Evolutionary conservation across 1,139 yeast genomes (phyloP).

Genomic region (Pichia sp.): DNA sequence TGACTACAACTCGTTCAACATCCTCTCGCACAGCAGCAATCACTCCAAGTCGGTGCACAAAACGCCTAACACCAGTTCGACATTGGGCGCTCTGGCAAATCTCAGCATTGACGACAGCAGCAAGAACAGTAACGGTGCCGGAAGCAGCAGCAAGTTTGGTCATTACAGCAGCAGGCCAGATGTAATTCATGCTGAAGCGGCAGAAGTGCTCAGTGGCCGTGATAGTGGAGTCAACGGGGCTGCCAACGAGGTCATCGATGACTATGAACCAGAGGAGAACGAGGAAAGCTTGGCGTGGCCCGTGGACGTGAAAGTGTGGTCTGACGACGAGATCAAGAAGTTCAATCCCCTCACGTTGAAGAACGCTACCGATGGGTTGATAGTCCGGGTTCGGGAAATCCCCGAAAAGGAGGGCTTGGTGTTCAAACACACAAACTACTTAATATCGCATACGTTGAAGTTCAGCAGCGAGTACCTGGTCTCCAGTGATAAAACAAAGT

Average conservation of each 20-base stretch:
- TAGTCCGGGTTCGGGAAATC: slow-evolving; percentile 65
- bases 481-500: slow-evolving; percentile 30
- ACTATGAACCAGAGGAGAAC: slow-evolving; percentile 13
- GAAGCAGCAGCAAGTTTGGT: too few relatives aligned
- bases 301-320: slow-evolving; percentile 28
- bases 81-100: not conserved
- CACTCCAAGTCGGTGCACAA: not conserved
- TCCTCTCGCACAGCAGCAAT: slow-evolving; percentile 22
- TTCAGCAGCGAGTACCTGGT: slow-evolving; percentile 42
- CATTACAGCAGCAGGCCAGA: not conserved
- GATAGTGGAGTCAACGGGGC: slow-evolving; percentile 2
- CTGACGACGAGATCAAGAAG: slow-evolving; percentile 35
- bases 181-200: not conserved
- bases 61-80: not conserved
- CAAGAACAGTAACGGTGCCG: not conserved
- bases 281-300: slow-evolving; percentile 19
- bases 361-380: slow-evolving; percentile 39
- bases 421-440: slow-evolving; percentile 84
- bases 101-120: not conserved
- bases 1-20: slow-evolving; percentile 39
- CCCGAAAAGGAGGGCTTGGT: slow-evolving; percentile 88
- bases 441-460: slow-evolving; percentile 53
- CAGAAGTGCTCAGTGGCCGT: not conserved
- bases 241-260: slow-evolving; percentile 9
- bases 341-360: slow-evolving; percentile 48